phyloP scores from a whole-genome alignment of 768 basidiomycete genomes.

The Mycena belliarum region DNA sequence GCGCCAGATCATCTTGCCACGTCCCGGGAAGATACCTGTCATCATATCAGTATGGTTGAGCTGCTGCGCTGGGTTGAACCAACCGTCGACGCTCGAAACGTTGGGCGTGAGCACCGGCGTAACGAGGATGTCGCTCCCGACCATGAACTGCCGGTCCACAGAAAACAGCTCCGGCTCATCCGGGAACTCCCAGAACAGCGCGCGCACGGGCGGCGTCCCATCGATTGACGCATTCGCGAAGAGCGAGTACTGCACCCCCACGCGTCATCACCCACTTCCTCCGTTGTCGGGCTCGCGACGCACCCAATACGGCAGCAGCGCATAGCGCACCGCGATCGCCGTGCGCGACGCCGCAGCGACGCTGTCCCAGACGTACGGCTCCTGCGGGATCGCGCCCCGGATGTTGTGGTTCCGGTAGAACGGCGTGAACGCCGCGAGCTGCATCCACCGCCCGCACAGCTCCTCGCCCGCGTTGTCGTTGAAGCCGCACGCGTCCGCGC shows the following conservation, averaged over 20 bases:
- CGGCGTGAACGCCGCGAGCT: constrained; percentile 78
- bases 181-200: constrained; percentile 80
- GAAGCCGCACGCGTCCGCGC: constrained; percentile 77
- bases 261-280: not conserved
- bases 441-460: constrained; percentile 85
- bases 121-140: constrained; percentile 71
- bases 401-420: constrained; percentile 83
- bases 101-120: constrained; percentile 76
- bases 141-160: constrained; percentile 69
- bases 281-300: constrained; percentile 24
- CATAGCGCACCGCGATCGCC: constrained; percentile 71
- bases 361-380: constrained; percentile 80
- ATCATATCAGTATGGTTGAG: not conserved
- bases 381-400: constrained; percentile 68
- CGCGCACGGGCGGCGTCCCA: constrained; percentile 72
- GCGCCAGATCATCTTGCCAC: constrained; percentile 59
- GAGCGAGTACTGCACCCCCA: constrained; percentile 57
- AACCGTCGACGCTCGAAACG: constrained; percentile 66
- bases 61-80: constrained; percentile 13
- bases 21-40: constrained; percentile 67
- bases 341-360: constrained; percentile 73
- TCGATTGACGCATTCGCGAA: constrained; percentile 66
- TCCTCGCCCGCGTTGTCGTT: constrained; percentile 76
- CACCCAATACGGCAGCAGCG: constrained; percentile 80
- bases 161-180: constrained; percentile 63